A percentile compares a stretch with the other conserved stretches of the same genome.
These are phyloP conservation scores for Beauveria scarabaeidicola DNA, from an alignment of 2,329 filamentous ascomycete genomes.

Conservation along the genomic window DNA sequence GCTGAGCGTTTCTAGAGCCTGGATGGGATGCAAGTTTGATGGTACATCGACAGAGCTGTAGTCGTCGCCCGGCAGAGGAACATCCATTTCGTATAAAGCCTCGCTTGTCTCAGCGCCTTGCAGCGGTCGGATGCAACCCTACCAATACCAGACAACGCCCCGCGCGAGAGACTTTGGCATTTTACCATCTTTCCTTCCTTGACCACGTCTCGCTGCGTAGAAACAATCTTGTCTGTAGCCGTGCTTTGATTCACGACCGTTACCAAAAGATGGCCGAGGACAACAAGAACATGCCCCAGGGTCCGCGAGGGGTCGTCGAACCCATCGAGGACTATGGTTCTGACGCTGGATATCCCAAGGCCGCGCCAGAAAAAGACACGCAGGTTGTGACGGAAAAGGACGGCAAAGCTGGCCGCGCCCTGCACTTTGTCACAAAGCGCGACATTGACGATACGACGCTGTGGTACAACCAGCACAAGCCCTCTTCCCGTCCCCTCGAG, in stretches of 20 bases:
- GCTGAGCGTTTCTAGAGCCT: background rate
- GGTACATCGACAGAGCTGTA: background rate
- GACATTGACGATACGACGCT: slow-evolving; percentile 18
- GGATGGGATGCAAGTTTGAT: background rate
- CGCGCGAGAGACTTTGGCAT: background rate
- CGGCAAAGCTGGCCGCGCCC: background rate
- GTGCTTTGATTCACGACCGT: background rate
- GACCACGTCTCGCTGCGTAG: background rate
- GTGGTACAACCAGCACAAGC: slow-evolving; percentile 18
- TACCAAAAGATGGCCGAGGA: background rate
- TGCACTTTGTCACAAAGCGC: slow-evolving; percentile 12
- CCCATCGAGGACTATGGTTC: background rate
- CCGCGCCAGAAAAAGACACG: background rate
- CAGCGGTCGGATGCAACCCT: background rate
- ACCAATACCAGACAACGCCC: background rate
- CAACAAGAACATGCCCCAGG: background rate
- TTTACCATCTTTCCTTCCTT: background rate
- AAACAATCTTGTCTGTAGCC: background rate
- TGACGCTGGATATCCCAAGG: background rate
- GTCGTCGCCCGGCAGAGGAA: background rate
- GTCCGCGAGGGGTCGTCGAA: background rate
- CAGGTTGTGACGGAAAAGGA: background rate
- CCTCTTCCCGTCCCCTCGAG: slow-evolving; percentile 11
- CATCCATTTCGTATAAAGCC: background rate
- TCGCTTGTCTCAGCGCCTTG: background rate